Evolutionary conservation across 768 basidiomycete genomes (phyloP), one percentile per base, ranked within the genome.

Genomic region (Kwoniella pini): DNA sequence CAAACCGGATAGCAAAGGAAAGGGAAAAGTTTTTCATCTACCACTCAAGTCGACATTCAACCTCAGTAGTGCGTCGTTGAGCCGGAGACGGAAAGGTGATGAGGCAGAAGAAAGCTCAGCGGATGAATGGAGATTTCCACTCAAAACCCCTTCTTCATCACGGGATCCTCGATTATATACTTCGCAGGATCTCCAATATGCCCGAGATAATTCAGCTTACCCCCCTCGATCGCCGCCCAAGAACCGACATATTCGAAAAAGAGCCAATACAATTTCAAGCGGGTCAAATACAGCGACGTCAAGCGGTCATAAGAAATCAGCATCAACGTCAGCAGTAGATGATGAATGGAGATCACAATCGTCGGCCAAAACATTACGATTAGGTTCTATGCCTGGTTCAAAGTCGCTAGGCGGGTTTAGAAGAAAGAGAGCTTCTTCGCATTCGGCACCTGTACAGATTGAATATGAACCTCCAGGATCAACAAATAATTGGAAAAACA

Each of bases 1-100:
- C 26, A 44, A 48, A 22, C 38, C 38, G 7, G 39, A 44, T 28
- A 22, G 33, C 44, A 69, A 67, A 30, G 68, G 68, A 27, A 71
- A 70, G 43, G 61, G 54, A 2, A 69, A 60, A 21, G 62, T 63
- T 0, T 60, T 64, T 43, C 56, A 57, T 26, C 54, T 64, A 11
- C 40, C 60, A 1, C 57, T 70, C 7, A 33, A 27, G 30, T 46
- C 63, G 12, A 22, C 57, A 24, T 62, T 64, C 38, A 56, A 40
- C 12, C 53, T 61, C 7, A 45, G 44, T 21, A 42, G 28, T 17
- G 30, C 28, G 30, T 31, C 50, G 2, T 24, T 43, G 22, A 33
- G 43, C 22, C 26, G 28, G 12, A 46, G 55, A 15, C 54, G 60
- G 11, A 48, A 31, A 28, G 19, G 24, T 28, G 40, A 51, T 4